Conservation (phyloP, 768 basidiomycete species). For the Sarcodon aspratus region DNA sequence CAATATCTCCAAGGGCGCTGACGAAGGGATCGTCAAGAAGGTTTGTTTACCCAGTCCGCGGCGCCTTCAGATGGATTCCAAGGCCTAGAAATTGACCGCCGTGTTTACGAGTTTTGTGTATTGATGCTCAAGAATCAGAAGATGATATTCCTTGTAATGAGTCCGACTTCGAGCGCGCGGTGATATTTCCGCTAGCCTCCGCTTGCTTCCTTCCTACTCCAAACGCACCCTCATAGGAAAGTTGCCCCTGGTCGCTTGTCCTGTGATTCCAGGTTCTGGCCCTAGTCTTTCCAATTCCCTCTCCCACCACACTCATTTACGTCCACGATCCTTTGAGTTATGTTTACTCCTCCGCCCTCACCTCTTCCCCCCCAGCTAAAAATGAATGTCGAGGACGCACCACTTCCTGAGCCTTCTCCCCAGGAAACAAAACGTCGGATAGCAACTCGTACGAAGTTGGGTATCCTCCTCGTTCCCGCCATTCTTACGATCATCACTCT, state of each 20-base stretch:
- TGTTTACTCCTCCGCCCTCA: slow-evolving; percentile 29
- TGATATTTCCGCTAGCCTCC: too few relatives aligned
- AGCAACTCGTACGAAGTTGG: slow-evolving; percentile 35
- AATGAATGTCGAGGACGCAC: background rate
- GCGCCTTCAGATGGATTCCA: too few relatives aligned
- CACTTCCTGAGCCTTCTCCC: slow-evolving; percentile 1
- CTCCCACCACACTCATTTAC: slow-evolving; percentile 16
- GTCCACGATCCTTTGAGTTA: slow-evolving; percentile 16
- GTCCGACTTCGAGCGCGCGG: too few relatives aligned
- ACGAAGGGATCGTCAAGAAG: slow-evolving; percentile 63
- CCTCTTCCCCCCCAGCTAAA: slow-evolving; percentile 3
- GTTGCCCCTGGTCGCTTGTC: background rate
- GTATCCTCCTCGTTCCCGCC: slow-evolving; percentile 45
- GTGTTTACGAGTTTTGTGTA: too few relatives aligned
- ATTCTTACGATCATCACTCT: slow-evolving; percentile 41
- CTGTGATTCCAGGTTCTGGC: too few relatives aligned
- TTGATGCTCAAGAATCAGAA: too few relatives aligned
- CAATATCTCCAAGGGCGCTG: slow-evolving; percentile 40
- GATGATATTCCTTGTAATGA: too few relatives aligned
- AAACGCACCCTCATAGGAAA: too few relatives aligned
- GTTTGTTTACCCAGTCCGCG: too few relatives aligned
- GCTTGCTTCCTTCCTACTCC: too few relatives aligned
- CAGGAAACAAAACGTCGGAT: slow-evolving; percentile 26
- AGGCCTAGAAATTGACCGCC: too few relatives aligned
- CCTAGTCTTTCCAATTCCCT: too few relatives aligned